Evolutionary conservation across 106 monocot genomes (phyloP), one percentile per base, ranked within the genome.

Genomic region (Hemerocallis citrina): DNA sequence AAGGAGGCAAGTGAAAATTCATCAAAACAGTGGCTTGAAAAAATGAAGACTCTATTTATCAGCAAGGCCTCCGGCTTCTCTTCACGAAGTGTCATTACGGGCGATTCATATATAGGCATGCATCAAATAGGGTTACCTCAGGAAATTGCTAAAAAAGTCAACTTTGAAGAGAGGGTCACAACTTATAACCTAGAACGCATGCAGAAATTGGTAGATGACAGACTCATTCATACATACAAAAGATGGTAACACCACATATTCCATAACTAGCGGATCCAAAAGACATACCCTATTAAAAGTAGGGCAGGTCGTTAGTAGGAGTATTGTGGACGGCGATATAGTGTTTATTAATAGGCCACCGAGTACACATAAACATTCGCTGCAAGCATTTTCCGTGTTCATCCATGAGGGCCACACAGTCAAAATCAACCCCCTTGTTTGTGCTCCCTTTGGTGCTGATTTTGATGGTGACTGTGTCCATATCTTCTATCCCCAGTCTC

Each of bases 401-500:
- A 44, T 96, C 45, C 96, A 96, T 65, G 76, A 81, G 64, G 96
- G 91, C 43, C 59, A 78, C 40, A 84, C 84, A 1, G 84, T 96
- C 0, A 96, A 96, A 72, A 96, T 96, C 47, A 96, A 96, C 49
- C 96, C 96, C 0, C 71, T 91, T 39, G 74, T 96, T n/a, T 96
- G 96, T 79, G 71, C 91, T 43, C 91, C 96, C 5, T 62, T 96
- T 59, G 84, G 87, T 34, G 96, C 96, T 13, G 96, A 96, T 68
- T 96, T 96, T 72, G 96, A 96, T 75, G 96, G 96, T 29, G 96
- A 96, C 20, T 96, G 96, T 54, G 52, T 96, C n/a, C 96, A 96
- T 19, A 74, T 91, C 51, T 96, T 91, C 55, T 96, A 91, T 70
- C 96, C 96, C 10, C 96, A 96, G 59, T 96, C 96, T 19, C 78